Evolutionary conservation across 2,329 filamentous ascomycete genomes (phyloP), one percentile per base, ranked within the genome.

Genomic region (Talaromyces marneffei): DNA sequence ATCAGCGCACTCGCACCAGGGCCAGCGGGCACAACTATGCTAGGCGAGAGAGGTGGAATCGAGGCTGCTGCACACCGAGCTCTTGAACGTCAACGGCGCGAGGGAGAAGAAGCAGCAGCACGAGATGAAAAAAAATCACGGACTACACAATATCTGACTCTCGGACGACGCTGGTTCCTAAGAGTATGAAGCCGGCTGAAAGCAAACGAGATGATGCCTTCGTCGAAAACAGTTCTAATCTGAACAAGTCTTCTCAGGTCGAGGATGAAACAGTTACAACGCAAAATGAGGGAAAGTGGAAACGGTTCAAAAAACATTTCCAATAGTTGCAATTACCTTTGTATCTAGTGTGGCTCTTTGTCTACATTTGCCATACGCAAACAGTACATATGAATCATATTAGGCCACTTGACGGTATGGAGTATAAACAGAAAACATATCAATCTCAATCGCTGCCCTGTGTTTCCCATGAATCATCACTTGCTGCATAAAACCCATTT

Each of bases 31-130:
- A 59, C 44, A 35, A 60, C 50, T 27, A 60, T 60, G 58, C 50
- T 60, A 0, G 58, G 58, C 16, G 50, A 60, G 35, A 18, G 58
- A 37, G 58, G 58, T n/a, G 58, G 50, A 14, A 46, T 60, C 16
- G 58, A 56, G 8, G 58, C 50, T 3, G 58, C 58, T 25, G 50
- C 58, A 7, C 48, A 27, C 16, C 48, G 50, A 56, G 58, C 50
- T 3, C 27, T 44, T 18, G 50, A 60, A 10, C 50, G 50, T 35
- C 16, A 46, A 54, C 39, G 48, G 39, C 50, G 50, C 12, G 57
- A 59, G 39, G 12, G 23, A 58, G 20, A 42, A 53, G 46, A 52
- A n/a, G 31, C 42, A 27, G 57, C 44, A 1, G 44, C 44, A 20
- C 56, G 39, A 39, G 35, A 52, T 6, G 14, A n/a, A 29, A 44